Conservation (phyloP, 108 stramenopile species). For the Conticribra weissflogii region DNA sequence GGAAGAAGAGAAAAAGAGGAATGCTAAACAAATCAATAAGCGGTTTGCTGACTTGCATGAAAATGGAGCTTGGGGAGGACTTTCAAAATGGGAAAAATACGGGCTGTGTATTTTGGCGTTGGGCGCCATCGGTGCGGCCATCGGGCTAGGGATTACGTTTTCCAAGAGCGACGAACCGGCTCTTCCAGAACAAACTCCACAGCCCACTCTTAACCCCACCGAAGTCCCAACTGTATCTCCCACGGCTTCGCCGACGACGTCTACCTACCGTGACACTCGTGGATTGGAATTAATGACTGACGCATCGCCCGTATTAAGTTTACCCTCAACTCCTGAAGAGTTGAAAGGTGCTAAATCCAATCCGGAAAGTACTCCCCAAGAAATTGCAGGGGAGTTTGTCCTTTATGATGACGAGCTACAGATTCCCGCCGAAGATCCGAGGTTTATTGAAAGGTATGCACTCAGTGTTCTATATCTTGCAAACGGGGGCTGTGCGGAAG, state of each 20-base stretch:
- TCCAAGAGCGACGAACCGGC: slow-evolving; percentile 6
- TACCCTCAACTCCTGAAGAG: slow-evolving; percentile 32
- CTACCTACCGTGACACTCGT: slow-evolving; percentile 9
- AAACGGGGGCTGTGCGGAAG: slow-evolving; percentile 37
- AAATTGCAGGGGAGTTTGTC: slow-evolving; percentile 42
- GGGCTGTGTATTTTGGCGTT: slow-evolving; percentile 28
- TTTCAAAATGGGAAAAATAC: slow-evolving; percentile 27
- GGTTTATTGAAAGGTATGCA: slow-evolving; percentile 43
- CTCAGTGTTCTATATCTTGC: slow-evolving; percentile 28
- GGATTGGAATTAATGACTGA: slow-evolving; percentile 28
- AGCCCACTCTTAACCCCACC: slow-evolving; percentile 7
- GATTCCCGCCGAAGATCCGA: slow-evolving; percentile 24
- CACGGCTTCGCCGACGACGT: slow-evolving; percentile 7
- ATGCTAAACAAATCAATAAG: slow-evolving; percentile 15
- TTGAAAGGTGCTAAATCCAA: slow-evolving; percentile 24
- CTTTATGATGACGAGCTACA: slow-evolving; percentile 33
- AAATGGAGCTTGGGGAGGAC: slow-evolving; percentile 38
- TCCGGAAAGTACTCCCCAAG: slow-evolving; percentile 28
- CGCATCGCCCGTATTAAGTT: slow-evolving; percentile 8
- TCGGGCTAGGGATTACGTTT: slow-evolving; percentile 26
- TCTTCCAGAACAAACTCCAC: not conserved
- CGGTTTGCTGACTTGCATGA: slow-evolving; percentile 34
- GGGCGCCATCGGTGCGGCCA: slow-evolving; percentile 18
- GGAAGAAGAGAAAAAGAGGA: slow-evolving; percentile 11
- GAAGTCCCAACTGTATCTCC: slow-evolving; percentile 4